Percentiles rank a stretch among this genome's conserved stretches.
Evolutionary conservation across 441 rosid species (phyloP).

Genomic region (Daphne laureola): DNA sequence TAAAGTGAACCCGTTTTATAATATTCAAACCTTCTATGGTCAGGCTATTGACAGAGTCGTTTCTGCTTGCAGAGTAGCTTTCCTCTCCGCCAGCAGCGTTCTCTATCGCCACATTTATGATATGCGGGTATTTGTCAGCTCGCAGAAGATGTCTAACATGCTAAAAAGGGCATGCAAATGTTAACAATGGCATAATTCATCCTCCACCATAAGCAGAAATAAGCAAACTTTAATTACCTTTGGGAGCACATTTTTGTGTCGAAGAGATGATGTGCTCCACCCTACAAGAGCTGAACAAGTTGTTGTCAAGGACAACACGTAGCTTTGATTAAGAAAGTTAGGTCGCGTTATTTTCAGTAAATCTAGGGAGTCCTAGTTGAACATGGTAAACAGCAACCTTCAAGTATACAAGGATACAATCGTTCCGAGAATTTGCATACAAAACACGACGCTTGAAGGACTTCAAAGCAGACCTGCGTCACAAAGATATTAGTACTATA

Average conservation of each 20-base stretch:
- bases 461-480: slow-evolving; percentile 63
- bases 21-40: slow-evolving; percentile 78
- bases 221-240: slow-evolving; percentile 34
- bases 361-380: neutral
- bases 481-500: slow-evolving; percentile 1
- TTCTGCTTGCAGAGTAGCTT: slow-evolving; percentile 18
- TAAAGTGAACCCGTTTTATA: too few species aligned
- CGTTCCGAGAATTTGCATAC: slow-evolving; percentile 16
- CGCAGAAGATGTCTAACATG: slow-evolving; percentile 43
- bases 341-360: too few species aligned
- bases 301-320: slow-evolving; percentile 26
- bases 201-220: slow-evolving; percentile 12
- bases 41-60: slow-evolving; percentile 22
- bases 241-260: slow-evolving; percentile 60
- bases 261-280: slow-evolving; percentile 85
- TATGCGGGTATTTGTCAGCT: slow-evolving; percentile 49
- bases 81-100: slow-evolving; percentile 21
- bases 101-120: slow-evolving; percentile 39
- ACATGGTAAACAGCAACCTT: slow-evolving; percentile 2
- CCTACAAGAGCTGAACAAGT: slow-evolving; percentile 62
- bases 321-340: too few species aligned
- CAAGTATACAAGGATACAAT: neutral
- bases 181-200: slow-evolving; percentile 7
- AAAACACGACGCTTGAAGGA: slow-evolving; percentile 61
- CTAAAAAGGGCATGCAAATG: slow-evolving; percentile 11